phyloP scores from a whole-genome alignment of 2,329 filamentous ascomycete genomes.

The Tolypocladium cylindrosporum region DNA sequence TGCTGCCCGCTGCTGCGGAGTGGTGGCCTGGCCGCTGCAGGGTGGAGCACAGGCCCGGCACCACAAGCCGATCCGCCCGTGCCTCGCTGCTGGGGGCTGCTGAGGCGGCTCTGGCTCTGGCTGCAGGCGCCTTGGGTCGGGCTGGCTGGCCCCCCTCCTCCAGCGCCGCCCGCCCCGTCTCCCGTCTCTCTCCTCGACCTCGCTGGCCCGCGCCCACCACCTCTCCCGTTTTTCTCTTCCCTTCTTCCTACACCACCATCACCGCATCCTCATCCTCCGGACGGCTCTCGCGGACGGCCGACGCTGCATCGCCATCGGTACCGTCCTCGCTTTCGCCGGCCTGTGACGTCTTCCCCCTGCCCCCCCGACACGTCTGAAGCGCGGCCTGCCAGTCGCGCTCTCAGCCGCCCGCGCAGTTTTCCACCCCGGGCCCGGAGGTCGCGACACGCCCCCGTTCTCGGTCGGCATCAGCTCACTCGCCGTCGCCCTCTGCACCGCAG shows the following conservation, averaged over 20 bases:
- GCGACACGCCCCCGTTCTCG: background rate
- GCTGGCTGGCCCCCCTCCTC: background rate
- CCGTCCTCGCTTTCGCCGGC: background rate
- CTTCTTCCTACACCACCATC: background rate
- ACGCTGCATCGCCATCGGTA: background rate
- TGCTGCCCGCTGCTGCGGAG: background rate
- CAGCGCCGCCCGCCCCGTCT: background rate
- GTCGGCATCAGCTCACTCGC: constrained; percentile 1
- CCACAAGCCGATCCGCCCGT: constrained; percentile 11
- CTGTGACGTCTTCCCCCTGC: no score
- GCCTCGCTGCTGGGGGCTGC: constrained; percentile 1
- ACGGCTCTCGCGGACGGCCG: background rate
- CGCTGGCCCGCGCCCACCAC: background rate
- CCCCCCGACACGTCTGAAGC: background rate
- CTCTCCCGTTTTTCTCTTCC: constrained; percentile 4
- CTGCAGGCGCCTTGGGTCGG: background rate
- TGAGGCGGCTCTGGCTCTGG: constrained; percentile 2
- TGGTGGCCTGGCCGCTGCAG: background rate
- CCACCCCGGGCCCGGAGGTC: constrained; percentile 6
- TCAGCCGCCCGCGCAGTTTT: constrained; percentile 2
- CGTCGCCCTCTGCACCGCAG: background rate
- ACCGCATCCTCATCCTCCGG: background rate
- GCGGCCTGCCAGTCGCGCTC: background rate
- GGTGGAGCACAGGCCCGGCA: constrained; percentile 9
- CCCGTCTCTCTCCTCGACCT: background rate